phyloP scores from a whole-genome alignment of 495 filamentous ascomycete genomes.

The Staphylotrichum tortipilum region DNA sequence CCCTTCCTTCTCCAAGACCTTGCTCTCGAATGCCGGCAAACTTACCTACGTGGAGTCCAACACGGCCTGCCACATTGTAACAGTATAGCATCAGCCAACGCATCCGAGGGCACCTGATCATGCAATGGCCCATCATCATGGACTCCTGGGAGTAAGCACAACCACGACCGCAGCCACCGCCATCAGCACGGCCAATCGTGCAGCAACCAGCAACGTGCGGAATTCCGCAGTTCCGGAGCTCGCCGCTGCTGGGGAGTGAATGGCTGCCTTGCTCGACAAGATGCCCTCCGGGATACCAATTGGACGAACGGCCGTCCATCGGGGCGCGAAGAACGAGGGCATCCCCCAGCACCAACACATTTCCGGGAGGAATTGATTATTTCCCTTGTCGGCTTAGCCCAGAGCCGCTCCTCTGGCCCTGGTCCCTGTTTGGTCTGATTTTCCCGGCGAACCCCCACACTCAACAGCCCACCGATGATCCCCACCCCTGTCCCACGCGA shows the following conservation, averaged over 20 bases:
- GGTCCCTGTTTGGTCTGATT: neutral
- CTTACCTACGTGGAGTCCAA: conserved; percentile 17
- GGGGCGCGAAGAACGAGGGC: too few species aligned
- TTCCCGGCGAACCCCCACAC: conserved; percentile 32
- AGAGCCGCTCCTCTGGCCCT: neutral
- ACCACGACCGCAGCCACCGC: too few species aligned
- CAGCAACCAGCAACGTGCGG: neutral
- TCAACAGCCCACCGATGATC: conserved; percentile 17
- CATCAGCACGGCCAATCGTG: neutral
- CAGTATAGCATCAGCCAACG: conserved; percentile 1
- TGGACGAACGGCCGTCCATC: neutral
- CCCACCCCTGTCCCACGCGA: conserved; percentile 17
- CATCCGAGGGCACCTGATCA: conserved; percentile 7
- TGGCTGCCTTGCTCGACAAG: neutral
- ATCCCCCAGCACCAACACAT: neutral
- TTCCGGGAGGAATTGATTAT: neutral
- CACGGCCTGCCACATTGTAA: conserved; percentile 12
- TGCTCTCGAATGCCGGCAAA: too few species aligned
- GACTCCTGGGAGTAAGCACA: neutral
- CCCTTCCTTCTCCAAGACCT: too few species aligned
- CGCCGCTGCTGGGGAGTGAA: neutral
- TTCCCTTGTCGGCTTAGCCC: conserved; percentile 1
- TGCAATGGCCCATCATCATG: conserved; percentile 3
- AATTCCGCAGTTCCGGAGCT: neutral
- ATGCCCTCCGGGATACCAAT: neutral